Conservation (phyloP, 331 rosid genomes). For the Prunus yedoensis region DNA sequence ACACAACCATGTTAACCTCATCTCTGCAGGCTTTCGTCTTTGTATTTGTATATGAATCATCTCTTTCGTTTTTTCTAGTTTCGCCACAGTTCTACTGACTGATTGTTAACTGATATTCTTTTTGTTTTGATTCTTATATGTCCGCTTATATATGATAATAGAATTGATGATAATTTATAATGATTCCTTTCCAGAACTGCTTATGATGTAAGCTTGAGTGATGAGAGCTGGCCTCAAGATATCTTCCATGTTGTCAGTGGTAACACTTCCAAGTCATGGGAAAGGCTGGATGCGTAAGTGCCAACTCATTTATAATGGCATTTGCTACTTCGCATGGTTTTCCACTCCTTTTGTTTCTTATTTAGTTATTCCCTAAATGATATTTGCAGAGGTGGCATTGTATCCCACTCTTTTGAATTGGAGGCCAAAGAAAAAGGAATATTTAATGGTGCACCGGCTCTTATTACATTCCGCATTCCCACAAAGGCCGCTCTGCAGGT, state of each 20-base stretch:
- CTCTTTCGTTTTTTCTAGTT: neutral
- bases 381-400: slow-evolving; percentile 62
- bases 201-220: slow-evolving; percentile 77
- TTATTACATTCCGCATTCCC: slow-evolving; percentile 79
- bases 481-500: slow-evolving; percentile 92
- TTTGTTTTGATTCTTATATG: neutral
- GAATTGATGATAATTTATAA: neutral
- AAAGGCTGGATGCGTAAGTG: slow-evolving; percentile 93
- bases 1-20: neutral
- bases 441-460: slow-evolving; percentile 74
- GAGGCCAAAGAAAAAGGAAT: slow-evolving; percentile 76
- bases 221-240: slow-evolving; percentile 78
- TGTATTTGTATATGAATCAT: neutral
- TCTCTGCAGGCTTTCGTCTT: neutral
- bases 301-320: neutral
- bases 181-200: slow-evolving; percentile 61
- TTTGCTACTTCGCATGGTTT: slow-evolving; percentile 16
- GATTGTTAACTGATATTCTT: neutral
- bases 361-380: slow-evolving; percentile 8
- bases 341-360: slow-evolving; percentile 2
- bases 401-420: slow-evolving; percentile 83
- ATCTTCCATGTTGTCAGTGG: slow-evolving; percentile 62
- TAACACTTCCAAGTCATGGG: slow-evolving; percentile 81
- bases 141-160: neutral
- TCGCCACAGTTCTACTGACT: neutral